Percentiles rank a stretch among this genome's conserved stretches.
These are phyloP conservation scores for Neocallimastix lanati DNA, from an alignment of 192 early-diverging fungal genomes.

Conservation along the genomic window DNA sequence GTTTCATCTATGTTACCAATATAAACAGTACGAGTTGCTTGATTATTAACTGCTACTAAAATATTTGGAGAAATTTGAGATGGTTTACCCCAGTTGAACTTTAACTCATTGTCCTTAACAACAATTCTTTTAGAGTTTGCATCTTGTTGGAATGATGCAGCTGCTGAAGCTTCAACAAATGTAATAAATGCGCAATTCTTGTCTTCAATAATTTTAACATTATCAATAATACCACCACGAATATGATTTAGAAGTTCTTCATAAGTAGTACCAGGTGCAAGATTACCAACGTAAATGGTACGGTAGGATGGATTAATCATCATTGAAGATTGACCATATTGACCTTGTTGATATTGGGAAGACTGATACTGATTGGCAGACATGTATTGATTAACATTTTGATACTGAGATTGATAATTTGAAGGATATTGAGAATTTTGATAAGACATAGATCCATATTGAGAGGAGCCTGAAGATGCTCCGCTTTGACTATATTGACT, in stretches of 20 bases:
- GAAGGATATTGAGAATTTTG: neutral
- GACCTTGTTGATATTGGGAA: neutral
- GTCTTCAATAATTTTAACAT: slow-evolving; percentile 46
- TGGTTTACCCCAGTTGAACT: slow-evolving; percentile 61
- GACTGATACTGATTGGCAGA: neutral
- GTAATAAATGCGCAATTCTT: slow-evolving; percentile 68
- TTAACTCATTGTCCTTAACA: slow-evolving; percentile 39
- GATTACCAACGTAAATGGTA: slow-evolving; percentile 68
- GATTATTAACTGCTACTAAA: slow-evolving; percentile 38
- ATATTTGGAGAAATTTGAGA: slow-evolving; percentile 25
- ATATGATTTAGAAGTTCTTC: too few relatives aligned
- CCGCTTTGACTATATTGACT: neutral
- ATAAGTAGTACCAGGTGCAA: slow-evolving; percentile 34
- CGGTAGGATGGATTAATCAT: slow-evolving; percentile 24
- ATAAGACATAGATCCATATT: neutral
- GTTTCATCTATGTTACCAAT: slow-evolving; percentile 49
- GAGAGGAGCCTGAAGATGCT: neutral
- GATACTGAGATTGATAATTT: neutral
- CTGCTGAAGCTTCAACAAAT: slow-evolving; percentile 49
- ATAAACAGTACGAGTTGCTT: slow-evolving; percentile 67
- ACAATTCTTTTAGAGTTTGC: slow-evolving; percentile 21
- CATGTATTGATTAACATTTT: neutral
- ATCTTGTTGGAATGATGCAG: slow-evolving; percentile 38
- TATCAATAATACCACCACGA: slow-evolving; percentile 47
- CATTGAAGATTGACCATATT: neutral